These are phyloP conservation scores for Panus rudis DNA, from an alignment of 768 basidiomycete genomes.

Conservation along the genomic window DNA sequence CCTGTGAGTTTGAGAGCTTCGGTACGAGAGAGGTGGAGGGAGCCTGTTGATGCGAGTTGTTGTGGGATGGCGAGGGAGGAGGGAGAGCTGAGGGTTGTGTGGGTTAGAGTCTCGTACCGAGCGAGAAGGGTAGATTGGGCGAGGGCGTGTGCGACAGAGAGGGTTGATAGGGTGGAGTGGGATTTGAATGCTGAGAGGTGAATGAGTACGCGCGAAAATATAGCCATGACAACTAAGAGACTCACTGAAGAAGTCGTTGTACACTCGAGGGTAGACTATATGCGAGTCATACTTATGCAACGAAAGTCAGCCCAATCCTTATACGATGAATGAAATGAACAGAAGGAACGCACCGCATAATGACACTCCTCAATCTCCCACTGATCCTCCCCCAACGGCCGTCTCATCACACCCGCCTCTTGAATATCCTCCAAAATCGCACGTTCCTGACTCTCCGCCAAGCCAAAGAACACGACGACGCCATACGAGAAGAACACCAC, in stretches of 20 bases:
- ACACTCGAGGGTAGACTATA: constrained; percentile 84
- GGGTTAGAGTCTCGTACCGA: constrained; percentile 75
- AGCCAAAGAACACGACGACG: constrained; percentile 88
- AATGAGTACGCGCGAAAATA: background rate
- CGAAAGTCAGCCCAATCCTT: constrained; percentile 6
- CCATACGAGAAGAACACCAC: constrained; percentile 83
- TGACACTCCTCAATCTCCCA: constrained; percentile 96
- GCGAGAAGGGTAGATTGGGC: constrained; percentile 92
- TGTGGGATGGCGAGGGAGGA: constrained; percentile 75
- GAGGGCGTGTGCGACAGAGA: constrained; percentile 91
- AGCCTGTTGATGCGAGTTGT: constrained; percentile 73
- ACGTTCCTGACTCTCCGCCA: constrained; percentile 71
- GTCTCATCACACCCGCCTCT: constrained; percentile 59
- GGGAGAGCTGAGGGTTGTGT: constrained; percentile 70
- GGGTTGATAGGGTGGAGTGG: constrained; percentile 80
- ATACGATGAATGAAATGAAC: constrained; percentile 2
- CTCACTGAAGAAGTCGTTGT: constrained; percentile 94
- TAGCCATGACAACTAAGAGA: constrained; percentile 9
- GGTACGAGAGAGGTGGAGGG: constrained; percentile 64
- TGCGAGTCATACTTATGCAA: constrained; percentile 67
- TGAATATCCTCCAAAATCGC: constrained; percentile 81
- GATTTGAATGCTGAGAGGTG: constrained; percentile 72
- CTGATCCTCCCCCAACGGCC: constrained; percentile 53
- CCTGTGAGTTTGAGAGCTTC: constrained; percentile 81
- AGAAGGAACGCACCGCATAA: constrained; percentile 54